phyloP scores from a whole-genome alignment of 2,329 filamentous ascomycete species.

The Aspergillus tamarii region DNA sequence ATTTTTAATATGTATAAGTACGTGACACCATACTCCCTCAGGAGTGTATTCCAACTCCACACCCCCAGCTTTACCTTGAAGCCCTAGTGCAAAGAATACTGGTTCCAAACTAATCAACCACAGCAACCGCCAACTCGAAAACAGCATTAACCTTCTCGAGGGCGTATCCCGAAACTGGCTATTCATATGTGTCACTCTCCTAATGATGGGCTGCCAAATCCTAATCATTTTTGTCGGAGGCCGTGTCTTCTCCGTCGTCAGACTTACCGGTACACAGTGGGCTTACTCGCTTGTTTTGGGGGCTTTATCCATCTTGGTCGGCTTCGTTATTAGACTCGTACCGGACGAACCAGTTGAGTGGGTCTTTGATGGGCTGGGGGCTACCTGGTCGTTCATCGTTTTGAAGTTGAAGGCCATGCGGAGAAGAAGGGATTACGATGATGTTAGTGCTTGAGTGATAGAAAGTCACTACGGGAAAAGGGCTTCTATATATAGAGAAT shows the following conservation, averaged over 20 bases:
- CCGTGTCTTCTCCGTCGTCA: slow-evolving; percentile 56
- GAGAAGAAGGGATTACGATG: neutral
- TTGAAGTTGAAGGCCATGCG: neutral
- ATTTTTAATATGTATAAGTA: slow-evolving; percentile 70
- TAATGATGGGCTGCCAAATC: slow-evolving; percentile 63
- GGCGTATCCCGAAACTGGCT: slow-evolving; percentile 60
- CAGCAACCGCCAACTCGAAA: slow-evolving; percentile 63
- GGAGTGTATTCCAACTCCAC: neutral
- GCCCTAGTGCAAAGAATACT: neutral
- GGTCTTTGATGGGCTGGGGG: neutral
- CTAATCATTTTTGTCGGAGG: slow-evolving; percentile 63
- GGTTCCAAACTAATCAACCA: neutral
- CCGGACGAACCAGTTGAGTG: neutral
- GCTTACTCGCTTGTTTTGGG: slow-evolving; percentile 28
- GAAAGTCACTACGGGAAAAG: no score
- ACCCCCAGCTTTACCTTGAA: neutral
- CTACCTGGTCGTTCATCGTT: neutral
- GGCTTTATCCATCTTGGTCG: neutral
- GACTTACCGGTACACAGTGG: slow-evolving; percentile 57
- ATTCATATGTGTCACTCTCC: slow-evolving; percentile 59
- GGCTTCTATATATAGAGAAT: neutral
- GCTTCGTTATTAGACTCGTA: neutral
- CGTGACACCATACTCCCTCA: slow-evolving; percentile 1
- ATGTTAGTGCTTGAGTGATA: neutral
- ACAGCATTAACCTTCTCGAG: slow-evolving; percentile 65